Conservation (phyloP, 2,329 filamentous ascomycete genomes). For the Xylaria arbuscula region DNA sequence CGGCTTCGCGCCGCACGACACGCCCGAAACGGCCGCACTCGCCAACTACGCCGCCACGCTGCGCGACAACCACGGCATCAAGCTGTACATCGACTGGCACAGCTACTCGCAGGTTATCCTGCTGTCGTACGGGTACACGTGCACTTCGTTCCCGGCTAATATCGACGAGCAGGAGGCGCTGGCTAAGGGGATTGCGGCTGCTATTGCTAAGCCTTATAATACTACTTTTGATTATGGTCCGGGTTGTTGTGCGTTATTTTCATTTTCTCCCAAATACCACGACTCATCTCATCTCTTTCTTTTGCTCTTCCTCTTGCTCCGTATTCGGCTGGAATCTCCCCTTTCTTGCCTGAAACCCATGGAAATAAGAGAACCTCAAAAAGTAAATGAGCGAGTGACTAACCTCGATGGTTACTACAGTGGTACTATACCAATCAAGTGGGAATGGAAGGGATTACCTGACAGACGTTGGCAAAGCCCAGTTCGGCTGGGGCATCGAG, state of each 20-base stretch:
- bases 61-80: constrained; percentile 57
- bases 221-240: constrained; percentile 45
- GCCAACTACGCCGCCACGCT: constrained; percentile 59
- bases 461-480: constrained; percentile 46
- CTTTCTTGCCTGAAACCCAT: no score
- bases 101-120: constrained; percentile 67
- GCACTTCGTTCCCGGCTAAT: constrained; percentile 56
- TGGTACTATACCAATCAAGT: constrained; percentile 46
- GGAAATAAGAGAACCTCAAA: neutral
- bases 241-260: constrained; percentile 39
- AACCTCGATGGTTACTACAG: neutral
- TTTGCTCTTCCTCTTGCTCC: neutral
- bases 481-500: constrained; percentile 56
- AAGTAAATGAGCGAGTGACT: neutral
- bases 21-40: constrained; percentile 61
- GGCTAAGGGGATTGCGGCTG: constrained; percentile 47
- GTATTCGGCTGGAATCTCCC: neutral
- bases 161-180: constrained; percentile 57
- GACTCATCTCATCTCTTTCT: neutral
- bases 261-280: no score
- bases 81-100: constrained; percentile 70
- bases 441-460: constrained; percentile 46
- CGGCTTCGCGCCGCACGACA: constrained; percentile 55
- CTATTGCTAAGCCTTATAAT: constrained; percentile 51
- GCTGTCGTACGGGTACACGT: constrained; percentile 67